phyloP scores from a whole-genome alignment of 2,329 filamentous ascomycete species.

The Hymenoscyphus infarciens region DNA sequence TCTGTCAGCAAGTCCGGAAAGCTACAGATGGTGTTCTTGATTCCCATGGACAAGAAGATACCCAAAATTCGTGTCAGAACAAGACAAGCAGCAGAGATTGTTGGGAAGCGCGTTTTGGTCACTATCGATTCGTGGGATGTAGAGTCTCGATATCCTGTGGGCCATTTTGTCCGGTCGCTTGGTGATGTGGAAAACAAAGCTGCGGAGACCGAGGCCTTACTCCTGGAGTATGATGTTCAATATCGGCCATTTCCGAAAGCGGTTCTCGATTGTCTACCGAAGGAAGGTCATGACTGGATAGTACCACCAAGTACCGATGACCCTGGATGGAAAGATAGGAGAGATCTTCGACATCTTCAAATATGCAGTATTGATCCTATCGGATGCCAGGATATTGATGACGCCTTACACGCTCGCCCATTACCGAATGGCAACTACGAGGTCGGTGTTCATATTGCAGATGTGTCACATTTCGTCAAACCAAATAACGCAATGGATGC shows the following conservation, averaged over 20 bases:
- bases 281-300: slow-evolving; percentile 89
- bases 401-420: slow-evolving; percentile 82
- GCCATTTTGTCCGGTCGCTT: slow-evolving; percentile 89
- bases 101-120: slow-evolving; percentile 88
- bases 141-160: slow-evolving; percentile 86
- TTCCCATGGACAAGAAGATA: slow-evolving; percentile 97
- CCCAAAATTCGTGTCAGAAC: slow-evolving; percentile 94
- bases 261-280: slow-evolving; percentile 86
- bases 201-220: slow-evolving; percentile 92
- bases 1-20: slow-evolving; percentile 72
- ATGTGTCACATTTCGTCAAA: slow-evolving; percentile 98
- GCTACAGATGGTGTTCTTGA: slow-evolving; percentile 89
- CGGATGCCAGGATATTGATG: slow-evolving; percentile 96
- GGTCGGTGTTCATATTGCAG: slow-evolving; percentile 96
- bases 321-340: slow-evolving; percentile 79
- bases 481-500: slow-evolving; percentile 96
- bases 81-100: slow-evolving; percentile 79
- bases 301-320: slow-evolving; percentile 78
- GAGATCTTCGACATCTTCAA: slow-evolving; percentile 78
- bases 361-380: slow-evolving; percentile 97
- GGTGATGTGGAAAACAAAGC: slow-evolving; percentile 94
- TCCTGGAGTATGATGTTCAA: slow-evolving; percentile 95
- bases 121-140: slow-evolving; percentile 95
- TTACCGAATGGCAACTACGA: slow-evolving; percentile 92
- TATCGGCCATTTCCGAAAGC: slow-evolving; percentile 96